Percentiles rank a stretch among this genome's conserved stretches.
phyloP scores from a whole-genome alignment of 2,329 filamentous ascomycete genomes.

The Trichophyton mentagrophytes region DNA sequence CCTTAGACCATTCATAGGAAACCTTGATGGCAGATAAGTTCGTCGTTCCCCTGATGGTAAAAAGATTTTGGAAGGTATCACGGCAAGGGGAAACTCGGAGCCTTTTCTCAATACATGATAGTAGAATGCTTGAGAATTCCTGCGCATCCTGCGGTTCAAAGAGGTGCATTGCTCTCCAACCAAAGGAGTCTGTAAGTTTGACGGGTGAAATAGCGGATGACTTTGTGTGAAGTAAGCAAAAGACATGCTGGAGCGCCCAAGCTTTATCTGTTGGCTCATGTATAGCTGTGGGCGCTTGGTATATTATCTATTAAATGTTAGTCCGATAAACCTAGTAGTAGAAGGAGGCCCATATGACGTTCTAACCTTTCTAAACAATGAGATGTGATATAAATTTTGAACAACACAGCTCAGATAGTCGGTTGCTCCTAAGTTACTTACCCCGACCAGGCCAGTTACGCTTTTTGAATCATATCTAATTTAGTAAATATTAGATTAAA shows the following conservation, averaged over 20 bases:
- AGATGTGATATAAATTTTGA: slow-evolving; percentile 74
- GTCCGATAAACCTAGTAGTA: background rate
- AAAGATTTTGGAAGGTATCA: slow-evolving; percentile 77
- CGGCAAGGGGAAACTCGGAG: slow-evolving; percentile 95
- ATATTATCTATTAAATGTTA: slow-evolving; percentile 56
- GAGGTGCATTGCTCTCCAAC: slow-evolving; percentile 94
- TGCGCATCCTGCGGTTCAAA: slow-evolving; percentile 99
- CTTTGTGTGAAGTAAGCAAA: slow-evolving; percentile 86
- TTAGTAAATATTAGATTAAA: slow-evolving; percentile 31
- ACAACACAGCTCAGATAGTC: slow-evolving; percentile 77
- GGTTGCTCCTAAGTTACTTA: slow-evolving; percentile 92
- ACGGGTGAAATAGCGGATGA: slow-evolving; percentile 72
- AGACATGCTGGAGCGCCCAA: slow-evolving; percentile 83
- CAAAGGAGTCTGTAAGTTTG: slow-evolving; percentile 91
- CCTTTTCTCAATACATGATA: slow-evolving; percentile 91
- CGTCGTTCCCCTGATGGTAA: slow-evolving; percentile 94
- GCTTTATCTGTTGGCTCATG: slow-evolving; percentile 72
- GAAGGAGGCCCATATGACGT: background rate
- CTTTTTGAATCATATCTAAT: slow-evolving; percentile 88
- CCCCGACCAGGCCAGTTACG: slow-evolving; percentile 89
- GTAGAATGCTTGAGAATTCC: slow-evolving; percentile 86
- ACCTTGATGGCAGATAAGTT: slow-evolving; percentile 99
- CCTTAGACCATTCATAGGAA: slow-evolving; percentile 84
- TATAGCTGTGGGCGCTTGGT: slow-evolving; percentile 84
- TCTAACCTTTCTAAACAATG: slow-evolving; percentile 76